Conservation (phyloP, 345 rosid species). For the Cochlearia excelsa region DNA sequence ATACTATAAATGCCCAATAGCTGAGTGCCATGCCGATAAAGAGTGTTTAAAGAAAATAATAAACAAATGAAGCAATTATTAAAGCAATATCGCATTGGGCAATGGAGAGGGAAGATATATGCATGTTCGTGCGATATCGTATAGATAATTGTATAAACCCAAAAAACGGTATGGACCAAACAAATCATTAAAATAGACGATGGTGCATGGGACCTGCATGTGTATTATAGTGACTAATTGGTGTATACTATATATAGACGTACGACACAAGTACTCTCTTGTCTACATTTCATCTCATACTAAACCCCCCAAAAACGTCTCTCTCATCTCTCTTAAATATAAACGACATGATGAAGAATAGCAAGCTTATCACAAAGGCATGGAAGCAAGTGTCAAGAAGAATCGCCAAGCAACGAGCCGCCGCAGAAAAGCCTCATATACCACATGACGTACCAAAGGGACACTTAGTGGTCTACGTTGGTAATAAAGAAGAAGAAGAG, state of each 20-base stretch:
- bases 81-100: no score
- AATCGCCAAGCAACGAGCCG: conserved; percentile 5
- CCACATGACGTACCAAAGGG: conserved; percentile 89
- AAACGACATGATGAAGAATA: conserved; percentile 18
- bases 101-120: no score
- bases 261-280: conserved; percentile 32
- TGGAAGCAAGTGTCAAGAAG: conserved; percentile 35
- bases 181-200: no score
- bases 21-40: no score
- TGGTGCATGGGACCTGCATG: no score
- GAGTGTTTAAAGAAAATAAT: no score
- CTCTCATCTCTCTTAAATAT: background rate
- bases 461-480: conserved; percentile 77
- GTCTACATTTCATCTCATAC: conserved; percentile 14
- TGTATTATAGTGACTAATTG: conserved; percentile 15
- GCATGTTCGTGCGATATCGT: no score
- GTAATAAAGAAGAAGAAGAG: conserved; percentile 42
- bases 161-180: no score
- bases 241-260: conserved; percentile 16
- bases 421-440: conserved; percentile 32
- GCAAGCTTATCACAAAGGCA: conserved; percentile 34
- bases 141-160: no score
- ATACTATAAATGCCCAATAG: no score
- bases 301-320: conserved; percentile 19
- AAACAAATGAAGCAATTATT: no score